Base-by-base conservation (phyloP, 495 filamentous ascomycete genomes). In the Talaromyces trachyspermus region DNA sequence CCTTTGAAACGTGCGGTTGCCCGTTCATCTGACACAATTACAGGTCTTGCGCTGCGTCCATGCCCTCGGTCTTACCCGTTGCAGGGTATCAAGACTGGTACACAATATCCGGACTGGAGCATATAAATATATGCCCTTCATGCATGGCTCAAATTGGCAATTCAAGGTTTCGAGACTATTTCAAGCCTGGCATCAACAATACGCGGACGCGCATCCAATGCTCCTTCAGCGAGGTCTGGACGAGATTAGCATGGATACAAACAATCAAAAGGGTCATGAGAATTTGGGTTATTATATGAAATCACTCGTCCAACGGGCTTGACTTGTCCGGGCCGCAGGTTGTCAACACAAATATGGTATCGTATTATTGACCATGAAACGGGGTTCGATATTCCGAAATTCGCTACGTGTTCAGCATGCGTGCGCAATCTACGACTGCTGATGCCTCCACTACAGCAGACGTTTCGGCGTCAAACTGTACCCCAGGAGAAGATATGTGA, bases 211-310 rank as follows among this genome's bases (percentile, higher is more conserved):
- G 65, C 33, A 65, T 72, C 12, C 56, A 64, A 23, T 87, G 83
- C 53, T 76, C 77, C 38, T 80, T 87, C 48, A 75, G 75, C 43
- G 70, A 71, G 15, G 70, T 76, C 8, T 87, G 83, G 83, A 69
- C 77, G 32, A 75, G 83, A n/a, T 65, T 85, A 5, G 82, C 81
- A 2, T 86, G 80, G 79, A 63, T 78, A 0, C 68, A 84, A 33
- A 80, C 75, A 15, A 68, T 80, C 46, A 78, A 80, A 55, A 71
- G 81, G 49, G 55, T 71, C 24, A 75, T 20, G 58, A 63, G 41
- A 67, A 75, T 48, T 64, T 80, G 11, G 70, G 75, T 23, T 85
- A 15, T 66, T 87, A 6, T 73, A 75, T 27, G 60, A 70, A 54
- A 66, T 56, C 58, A 84, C 43, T 48, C 77, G 39, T 46, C 68